Conservation (phyloP, 176 grass and related monocot species). For the Zoysia japonica region DNA sequence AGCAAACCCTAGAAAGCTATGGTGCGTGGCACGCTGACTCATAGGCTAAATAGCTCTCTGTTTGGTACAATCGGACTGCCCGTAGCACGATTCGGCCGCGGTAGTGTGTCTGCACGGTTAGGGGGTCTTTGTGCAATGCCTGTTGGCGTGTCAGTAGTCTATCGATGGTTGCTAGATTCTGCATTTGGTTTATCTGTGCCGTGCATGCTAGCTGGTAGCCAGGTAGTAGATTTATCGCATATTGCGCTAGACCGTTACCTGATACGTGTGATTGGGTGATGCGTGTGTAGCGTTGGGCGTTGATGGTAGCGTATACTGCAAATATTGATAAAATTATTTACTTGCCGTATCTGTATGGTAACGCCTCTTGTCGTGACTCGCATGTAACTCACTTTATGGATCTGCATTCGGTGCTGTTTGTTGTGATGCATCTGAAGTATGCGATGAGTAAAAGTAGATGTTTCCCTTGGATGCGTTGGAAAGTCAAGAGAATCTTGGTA, state of each 20-base stretch:
- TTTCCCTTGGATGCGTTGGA: not conserved
- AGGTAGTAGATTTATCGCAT: not conserved
- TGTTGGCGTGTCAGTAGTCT: not conserved
- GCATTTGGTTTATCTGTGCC: not conserved
- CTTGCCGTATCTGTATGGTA: not conserved
- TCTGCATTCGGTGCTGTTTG: not conserved
- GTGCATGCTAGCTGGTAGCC: slow-evolving; percentile 4
- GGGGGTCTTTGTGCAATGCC: slow-evolving; percentile 5
- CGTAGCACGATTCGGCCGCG: not conserved
- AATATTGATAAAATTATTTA: slow-evolving; percentile 7
- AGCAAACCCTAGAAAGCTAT: slow-evolving; percentile 93
- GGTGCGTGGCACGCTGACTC: slow-evolving; percentile 45
- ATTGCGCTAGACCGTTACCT: not conserved
- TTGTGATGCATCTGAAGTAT: slow-evolving; percentile 7
- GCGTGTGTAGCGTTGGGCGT: not conserved
- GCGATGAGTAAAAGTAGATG: not conserved
- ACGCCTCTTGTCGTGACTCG: slow-evolving; percentile 14
- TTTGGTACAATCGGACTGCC: not conserved
- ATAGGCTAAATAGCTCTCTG: not conserved
- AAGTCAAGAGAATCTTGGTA: not conserved
- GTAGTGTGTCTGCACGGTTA: not conserved
- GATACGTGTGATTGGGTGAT: slow-evolving; percentile 16
- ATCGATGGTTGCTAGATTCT: not conserved
- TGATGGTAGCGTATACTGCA: not conserved
- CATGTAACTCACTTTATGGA: not conserved